phyloP scores from a whole-genome alignment of 768 basidiomycete species.

The Pholiota molesta region DNA sequence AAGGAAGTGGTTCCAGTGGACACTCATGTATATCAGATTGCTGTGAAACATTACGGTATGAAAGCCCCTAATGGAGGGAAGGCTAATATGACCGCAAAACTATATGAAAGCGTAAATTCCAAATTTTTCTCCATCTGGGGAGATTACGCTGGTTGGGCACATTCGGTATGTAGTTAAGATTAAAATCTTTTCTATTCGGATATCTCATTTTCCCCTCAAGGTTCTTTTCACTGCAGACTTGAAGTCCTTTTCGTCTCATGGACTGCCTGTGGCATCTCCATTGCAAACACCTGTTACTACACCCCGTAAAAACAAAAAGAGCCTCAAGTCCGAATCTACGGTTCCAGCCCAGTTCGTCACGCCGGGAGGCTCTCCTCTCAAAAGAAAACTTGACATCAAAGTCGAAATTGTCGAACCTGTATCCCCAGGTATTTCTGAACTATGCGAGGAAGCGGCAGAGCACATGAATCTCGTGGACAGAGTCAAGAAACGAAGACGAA shows the following conservation, averaged over 20 bases:
- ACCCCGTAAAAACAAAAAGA: neutral
- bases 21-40: slow-evolving; percentile 93
- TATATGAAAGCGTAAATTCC: slow-evolving; percentile 73
- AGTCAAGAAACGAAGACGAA: slow-evolving; percentile 42
- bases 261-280: slow-evolving; percentile 35
- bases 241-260: slow-evolving; percentile 66
- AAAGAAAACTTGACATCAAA: slow-evolving; percentile 28
- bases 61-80: slow-evolving; percentile 49
- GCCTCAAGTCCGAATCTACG: neutral
- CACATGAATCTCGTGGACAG: slow-evolving; percentile 39
- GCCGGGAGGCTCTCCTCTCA: slow-evolving; percentile 32
- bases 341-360: slow-evolving; percentile 25
- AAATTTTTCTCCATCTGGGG: slow-evolving; percentile 76
- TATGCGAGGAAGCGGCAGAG: slow-evolving; percentile 7
- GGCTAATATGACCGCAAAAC: slow-evolving; percentile 67
- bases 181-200: neutral
- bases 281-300: slow-evolving; percentile 11
- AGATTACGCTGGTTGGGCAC: slow-evolving; percentile 88
- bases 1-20: slow-evolving; percentile 91
- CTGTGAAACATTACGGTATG: slow-evolving; percentile 75
- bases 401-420: neutral
- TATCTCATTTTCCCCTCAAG: slow-evolving; percentile 34
- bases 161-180: slow-evolving; percentile 55
- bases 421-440: slow-evolving; percentile 4
- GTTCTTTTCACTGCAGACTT: slow-evolving; percentile 78